Percentiles rank a stretch among this genome's conserved stretches.
Conservation (phyloP, 495 filamentous ascomycete genomes). For the Penicillium lagena region DNA sequence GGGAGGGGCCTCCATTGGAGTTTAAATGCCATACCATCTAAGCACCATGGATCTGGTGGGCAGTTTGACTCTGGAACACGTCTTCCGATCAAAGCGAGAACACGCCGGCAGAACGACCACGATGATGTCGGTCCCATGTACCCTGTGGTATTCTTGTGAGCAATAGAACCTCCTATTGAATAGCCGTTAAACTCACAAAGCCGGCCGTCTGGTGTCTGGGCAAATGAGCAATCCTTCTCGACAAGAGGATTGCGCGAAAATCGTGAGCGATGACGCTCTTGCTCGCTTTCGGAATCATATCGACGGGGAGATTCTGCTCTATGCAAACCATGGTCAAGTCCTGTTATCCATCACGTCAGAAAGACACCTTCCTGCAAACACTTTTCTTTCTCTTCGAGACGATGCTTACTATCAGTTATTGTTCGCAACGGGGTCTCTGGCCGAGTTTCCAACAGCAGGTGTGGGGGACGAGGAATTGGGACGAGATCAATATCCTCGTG, state of each 20-base stretch:
- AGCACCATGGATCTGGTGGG: constrained; percentile 22
- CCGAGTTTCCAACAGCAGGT: constrained; percentile 2
- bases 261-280: constrained; percentile 13
- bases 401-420: constrained; percentile 1
- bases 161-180: neutral
- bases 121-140: constrained; percentile 30
- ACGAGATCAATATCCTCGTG: constrained; percentile 2
- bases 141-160: constrained; percentile 7
- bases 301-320: neutral
- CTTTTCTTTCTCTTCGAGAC: too few relatives aligned
- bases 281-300: constrained; percentile 3
- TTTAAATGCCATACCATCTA: constrained; percentile 32
- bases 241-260: constrained; percentile 25
- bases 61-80: constrained; percentile 19
- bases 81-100: constrained; percentile 20
- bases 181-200: constrained; percentile 14
- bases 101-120: constrained; percentile 29
- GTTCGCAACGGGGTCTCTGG: constrained; percentile 1
- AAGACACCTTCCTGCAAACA: too few relatives aligned
- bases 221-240: constrained; percentile 23
- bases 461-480: neutral
- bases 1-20: constrained; percentile 29
- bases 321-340: neutral
- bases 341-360: neutral
- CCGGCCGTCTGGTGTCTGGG: constrained; percentile 20